Evolutionary conservation across 2,329 filamentous ascomycete genomes (phyloP), one percentile per base, ranked within the genome.

Genomic region (Alternaria sp.): DNA sequence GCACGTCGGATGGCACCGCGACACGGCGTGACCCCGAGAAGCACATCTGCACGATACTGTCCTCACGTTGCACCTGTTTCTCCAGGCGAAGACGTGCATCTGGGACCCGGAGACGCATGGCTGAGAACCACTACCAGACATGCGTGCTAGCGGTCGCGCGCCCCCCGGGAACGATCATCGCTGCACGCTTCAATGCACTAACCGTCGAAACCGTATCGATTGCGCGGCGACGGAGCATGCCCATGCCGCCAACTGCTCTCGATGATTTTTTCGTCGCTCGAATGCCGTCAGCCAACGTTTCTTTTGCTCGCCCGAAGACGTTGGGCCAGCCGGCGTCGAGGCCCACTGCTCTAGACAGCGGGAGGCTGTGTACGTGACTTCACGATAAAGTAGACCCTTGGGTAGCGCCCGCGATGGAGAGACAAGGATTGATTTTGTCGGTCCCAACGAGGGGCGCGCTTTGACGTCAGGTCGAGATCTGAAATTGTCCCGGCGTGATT

Each of bases 201-300:
- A 58, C 58, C 43, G 53, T 41, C 21, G 47, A 57, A 46, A 51
- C 30, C 60, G 55, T 72, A 72, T 71, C 70, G 71, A 73, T 73
- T 72, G 67, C 71, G 66, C 58, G 67, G 60, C 58, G 60, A 61
- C 64, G 30, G 23, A 41, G 51, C 23, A 49, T 23, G 10, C 28
- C 33, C 6, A 33, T 28, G 28, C 49, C 28, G 5, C 28, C 7
- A 18, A 15, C 49, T 15, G 15, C 10, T 23, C 18, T 57, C 44
- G 21, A 57, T 49, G 9, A 49, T 60, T 23, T 23, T 20, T 21
- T 25, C 5, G 51, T 58, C 58, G 47, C 57, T 43, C 30, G 25
- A 37, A 50, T 53, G 41, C 45, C 45, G 57, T 54, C 58, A 30
- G 50, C 58, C 10, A 5, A 14, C 12, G 43, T 41, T 20, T 45